Evolutionary conservation across 371 early-diverging fungal genomes (phyloP).

Genomic region (Mucor racemosus): DNA sequence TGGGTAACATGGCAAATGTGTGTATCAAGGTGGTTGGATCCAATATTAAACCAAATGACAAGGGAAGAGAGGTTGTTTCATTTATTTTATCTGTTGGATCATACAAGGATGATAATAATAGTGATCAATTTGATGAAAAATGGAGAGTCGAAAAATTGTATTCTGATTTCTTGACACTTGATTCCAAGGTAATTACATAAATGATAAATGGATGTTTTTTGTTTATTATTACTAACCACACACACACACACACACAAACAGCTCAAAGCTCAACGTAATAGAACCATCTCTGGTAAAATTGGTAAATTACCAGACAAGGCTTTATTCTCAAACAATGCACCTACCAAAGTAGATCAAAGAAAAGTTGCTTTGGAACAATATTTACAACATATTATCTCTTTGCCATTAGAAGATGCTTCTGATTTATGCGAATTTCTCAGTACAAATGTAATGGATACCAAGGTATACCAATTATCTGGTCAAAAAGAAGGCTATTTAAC

Average conservation of each 20-base stretch:
- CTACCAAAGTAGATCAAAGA: slow-evolving; percentile 74
- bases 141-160: slow-evolving; percentile 89
- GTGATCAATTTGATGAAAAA: slow-evolving; percentile 46
- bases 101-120: slow-evolving; percentile 21
- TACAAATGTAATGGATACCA: slow-evolving; percentile 63
- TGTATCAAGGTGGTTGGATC: slow-evolving; percentile 66
- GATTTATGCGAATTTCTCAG: slow-evolving; percentile 80
- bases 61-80: slow-evolving; percentile 75
- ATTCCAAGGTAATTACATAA: slow-evolving; percentile 64
- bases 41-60: slow-evolving; percentile 76
- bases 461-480: slow-evolving; percentile 29
- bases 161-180: slow-evolving; percentile 81
- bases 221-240: too few relatives aligned
- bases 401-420: slow-evolving; percentile 65
- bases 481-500: slow-evolving; percentile 81
- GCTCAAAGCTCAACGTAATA: slow-evolving; percentile 58
- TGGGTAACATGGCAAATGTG: slow-evolving; percentile 29
- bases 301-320: slow-evolving; percentile 85
- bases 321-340: slow-evolving; percentile 75
- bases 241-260: slow-evolving; percentile 31
- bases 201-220: too few relatives aligned
- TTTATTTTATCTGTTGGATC: slow-evolving; percentile 59
- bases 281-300: slow-evolving; percentile 53
- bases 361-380: slow-evolving; percentile 82
- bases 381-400: slow-evolving; percentile 67